Conservation (phyloP, 306 rosid species). For the Cucumis hystrix region DNA sequence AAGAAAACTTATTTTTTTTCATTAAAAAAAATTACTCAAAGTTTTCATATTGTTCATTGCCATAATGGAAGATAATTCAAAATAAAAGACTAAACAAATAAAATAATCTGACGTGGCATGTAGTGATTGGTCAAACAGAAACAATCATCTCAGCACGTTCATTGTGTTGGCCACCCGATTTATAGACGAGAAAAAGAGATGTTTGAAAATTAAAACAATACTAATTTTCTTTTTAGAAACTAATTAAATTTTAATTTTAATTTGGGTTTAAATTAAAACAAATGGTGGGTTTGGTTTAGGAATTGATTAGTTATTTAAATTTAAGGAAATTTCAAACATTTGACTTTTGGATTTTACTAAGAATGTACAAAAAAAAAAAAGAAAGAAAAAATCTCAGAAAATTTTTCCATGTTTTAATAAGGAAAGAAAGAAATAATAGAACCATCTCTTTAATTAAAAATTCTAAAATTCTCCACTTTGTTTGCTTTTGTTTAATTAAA, state of each 20-base stretch:
- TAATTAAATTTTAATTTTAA: neutral
- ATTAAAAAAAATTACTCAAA: neutral
- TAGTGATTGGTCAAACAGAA: neutral
- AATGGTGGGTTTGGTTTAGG: neutral
- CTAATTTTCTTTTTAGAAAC: neutral
- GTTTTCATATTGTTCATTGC: neutral
- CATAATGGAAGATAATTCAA: neutral
- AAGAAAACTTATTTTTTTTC: neutral
- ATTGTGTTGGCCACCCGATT: neutral
- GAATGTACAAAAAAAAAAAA: neutral
- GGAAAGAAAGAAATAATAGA: neutral
- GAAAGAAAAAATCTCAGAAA: neutral
- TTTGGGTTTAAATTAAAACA: neutral
- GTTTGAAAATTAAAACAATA: neutral
- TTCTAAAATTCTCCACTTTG: neutral
- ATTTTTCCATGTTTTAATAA: neutral
- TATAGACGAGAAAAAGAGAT: neutral
- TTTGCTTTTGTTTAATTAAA: neutral
- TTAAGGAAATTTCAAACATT: neutral
- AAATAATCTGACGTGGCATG: neutral
- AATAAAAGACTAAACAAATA: neutral
- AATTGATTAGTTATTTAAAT: neutral
- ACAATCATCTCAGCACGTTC: slow-evolving; percentile 8
- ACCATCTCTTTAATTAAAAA: neutral
- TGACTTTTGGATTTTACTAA: slow-evolving; percentile 6